Percentiles rank a stretch among this genome's conserved stretches.
These are phyloP conservation scores for Phellopilus nigrolimitatus DNA, from an alignment of 1,284 basidiomycete species.

Conservation along the genomic window DNA sequence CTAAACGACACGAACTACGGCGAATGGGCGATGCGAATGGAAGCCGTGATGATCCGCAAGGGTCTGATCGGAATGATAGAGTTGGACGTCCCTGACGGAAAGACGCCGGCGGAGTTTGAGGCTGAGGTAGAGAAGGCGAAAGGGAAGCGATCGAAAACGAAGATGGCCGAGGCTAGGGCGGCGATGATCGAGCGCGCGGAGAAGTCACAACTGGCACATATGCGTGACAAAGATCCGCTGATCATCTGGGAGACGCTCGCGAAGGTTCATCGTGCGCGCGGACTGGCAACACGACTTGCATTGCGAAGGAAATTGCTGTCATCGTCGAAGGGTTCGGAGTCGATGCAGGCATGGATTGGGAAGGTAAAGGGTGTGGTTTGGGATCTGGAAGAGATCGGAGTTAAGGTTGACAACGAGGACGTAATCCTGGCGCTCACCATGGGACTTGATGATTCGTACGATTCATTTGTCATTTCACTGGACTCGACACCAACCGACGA, in stretches of 20 bases:
- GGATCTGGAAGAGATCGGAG: neutral
- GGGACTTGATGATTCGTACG: neutral
- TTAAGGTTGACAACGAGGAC: constrained; percentile 3
- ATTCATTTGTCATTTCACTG: constrained; percentile 1
- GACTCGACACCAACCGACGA: neutral
- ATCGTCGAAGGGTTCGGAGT: neutral
- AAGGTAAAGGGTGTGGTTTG: neutral
- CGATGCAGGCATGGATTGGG: constrained; percentile 7
- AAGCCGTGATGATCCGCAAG: neutral
- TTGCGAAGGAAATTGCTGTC: neutral
- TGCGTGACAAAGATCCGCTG: constrained; percentile 1
- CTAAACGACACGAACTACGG: neutral
- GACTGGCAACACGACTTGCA: constrained; percentile 9
- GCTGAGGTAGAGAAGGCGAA: neutral
- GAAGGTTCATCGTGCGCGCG: constrained; percentile 7
- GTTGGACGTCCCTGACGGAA: neutral
- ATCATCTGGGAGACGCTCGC: constrained; percentile 12
- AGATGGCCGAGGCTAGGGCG: neutral
- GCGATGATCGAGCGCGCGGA: neutral
- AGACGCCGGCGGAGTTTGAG: neutral
- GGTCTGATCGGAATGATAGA: neutral
- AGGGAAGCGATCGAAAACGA: neutral
- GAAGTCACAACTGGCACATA: constrained; percentile 7
- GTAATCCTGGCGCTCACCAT: constrained; percentile 6
- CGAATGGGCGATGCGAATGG: neutral